Evolutionary conservation across 176 grass and related monocot genomes (phyloP), one percentile per base, ranked within the genome.

Genomic region (bread wheat (Triticum aestivum)): DNA sequence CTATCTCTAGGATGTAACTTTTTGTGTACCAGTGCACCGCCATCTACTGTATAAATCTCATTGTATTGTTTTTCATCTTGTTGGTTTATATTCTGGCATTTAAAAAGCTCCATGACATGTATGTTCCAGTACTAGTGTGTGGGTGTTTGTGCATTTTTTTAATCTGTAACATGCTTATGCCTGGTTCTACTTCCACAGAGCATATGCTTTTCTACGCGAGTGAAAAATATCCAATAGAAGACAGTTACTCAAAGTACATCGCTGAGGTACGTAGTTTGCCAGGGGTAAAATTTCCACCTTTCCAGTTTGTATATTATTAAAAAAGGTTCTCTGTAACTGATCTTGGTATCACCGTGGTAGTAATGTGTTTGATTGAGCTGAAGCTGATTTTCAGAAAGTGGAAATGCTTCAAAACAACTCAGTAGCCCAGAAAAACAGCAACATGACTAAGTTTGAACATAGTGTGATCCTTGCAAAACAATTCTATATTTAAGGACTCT

Each of bases 191-290:
- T 97, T 78, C 82, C 89, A 32, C 82, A 94, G 97, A 98, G 79
- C 97, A 98, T 86, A 98, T 98, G 97, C 86, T 98, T 23, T 98
- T 98, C 88, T 98, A 94, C 77, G 94, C 97, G 14, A 98, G 97
- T 11, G 92, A 98, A 87, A 98, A 98, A 85, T 98, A 98, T 91
- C 97, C 97, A 8, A 21, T 90, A 58, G 97, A 98, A 87, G 87
- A 94, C 75, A 94, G 88, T 88, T 98, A 98, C 75, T 89, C 90
- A 77, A 98, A 98, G 73, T 96, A 92, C 82, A 98, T 98, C 54
- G 73, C 90, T 64, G 94, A 98, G 92, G 96, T 98, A 92, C 64
- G 61, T 89, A 39, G 44, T 86, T 88, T 15, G 26, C 47, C 52
- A n/a, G 52, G 24, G 8, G 32, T 79, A 79, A 72, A n/a, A 20